Evolutionary conservation across 345 rosid species (phyloP).

Genomic region (Hirschfeldia incana): DNA sequence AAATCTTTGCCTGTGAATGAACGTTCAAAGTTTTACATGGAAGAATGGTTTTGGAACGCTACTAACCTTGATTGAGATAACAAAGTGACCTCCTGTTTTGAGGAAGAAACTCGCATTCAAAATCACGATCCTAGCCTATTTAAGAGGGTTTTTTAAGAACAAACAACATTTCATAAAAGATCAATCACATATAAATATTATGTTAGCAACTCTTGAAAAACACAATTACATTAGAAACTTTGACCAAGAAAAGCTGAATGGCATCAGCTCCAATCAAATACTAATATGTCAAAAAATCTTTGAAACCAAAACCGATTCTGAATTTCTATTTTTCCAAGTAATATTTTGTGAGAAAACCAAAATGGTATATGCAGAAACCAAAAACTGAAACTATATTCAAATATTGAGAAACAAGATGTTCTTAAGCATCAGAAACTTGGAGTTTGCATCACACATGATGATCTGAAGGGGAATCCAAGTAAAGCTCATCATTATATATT

Average conservation of each 20-base stretch:
- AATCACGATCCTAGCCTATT: slow-evolving; percentile 91
- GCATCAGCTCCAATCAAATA: not conserved
- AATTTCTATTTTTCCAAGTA: not conserved
- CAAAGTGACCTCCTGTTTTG: slow-evolving; percentile 95
- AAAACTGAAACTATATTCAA: not conserved
- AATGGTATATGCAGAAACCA: not conserved
- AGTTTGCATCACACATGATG: slow-evolving; percentile 54
- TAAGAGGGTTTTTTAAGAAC: not conserved
- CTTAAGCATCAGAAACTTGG: slow-evolving; percentile 52
- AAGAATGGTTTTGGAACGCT: not conserved
- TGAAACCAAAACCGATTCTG: not conserved
- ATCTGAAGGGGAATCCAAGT: slow-evolving; percentile 79
- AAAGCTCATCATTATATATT: slow-evolving; percentile 50
- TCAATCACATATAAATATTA: not conserved
- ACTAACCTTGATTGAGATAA: slow-evolving; percentile 96
- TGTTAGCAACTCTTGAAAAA: not conserved
- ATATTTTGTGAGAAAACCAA: not conserved
- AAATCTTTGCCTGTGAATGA: not conserved
- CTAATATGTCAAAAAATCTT: not conserved
- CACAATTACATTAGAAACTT: not conserved
- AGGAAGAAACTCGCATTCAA: slow-evolving; percentile 80
- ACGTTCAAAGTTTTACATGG: not conserved
- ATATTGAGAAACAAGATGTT: not conserved
- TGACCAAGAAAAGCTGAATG: not conserved
- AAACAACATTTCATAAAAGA: not conserved